Evolutionary conservation across 2,329 filamentous ascomycete genomes (phyloP).

Genomic region (Helotiales sp.): DNA sequence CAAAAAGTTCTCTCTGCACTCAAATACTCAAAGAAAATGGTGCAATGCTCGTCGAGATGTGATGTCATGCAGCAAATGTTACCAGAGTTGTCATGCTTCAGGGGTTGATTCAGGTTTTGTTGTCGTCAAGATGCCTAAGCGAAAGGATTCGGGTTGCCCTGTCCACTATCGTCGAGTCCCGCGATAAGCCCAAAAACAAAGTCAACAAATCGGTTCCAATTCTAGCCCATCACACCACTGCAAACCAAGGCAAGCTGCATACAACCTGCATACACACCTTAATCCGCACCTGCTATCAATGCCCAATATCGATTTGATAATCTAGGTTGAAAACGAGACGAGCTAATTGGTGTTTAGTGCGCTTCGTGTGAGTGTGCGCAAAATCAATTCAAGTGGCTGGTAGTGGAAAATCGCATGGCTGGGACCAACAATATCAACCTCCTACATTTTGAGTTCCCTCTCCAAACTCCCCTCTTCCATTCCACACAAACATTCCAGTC

Average conservation of each 20-base stretch:
- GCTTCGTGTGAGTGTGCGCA: not conserved
- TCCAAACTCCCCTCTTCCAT: constrained; percentile 24
- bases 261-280: constrained; percentile 7
- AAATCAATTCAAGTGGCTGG: constrained; percentile 9
- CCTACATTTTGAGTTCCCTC: constrained; percentile 28
- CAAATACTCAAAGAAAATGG: not conserved
- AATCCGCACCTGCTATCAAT: not conserved
- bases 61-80: not conserved
- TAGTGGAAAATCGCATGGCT: constrained; percentile 9
- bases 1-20: not conserved
- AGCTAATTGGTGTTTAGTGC: not conserved
- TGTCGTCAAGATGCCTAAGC: not conserved
- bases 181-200: constrained; percentile 13
- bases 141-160: constrained; percentile 6
- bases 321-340: constrained; percentile 2
- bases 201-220: constrained; percentile 10
- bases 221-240: constrained; percentile 2
- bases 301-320: constrained; percentile 4
- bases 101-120: not conserved
- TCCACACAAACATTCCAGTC: constrained; percentile 29
- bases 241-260: constrained; percentile 13
- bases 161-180: constrained; percentile 12
- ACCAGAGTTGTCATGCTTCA: not conserved
- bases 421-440: constrained; percentile 26
- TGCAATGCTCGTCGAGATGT: not conserved